Evolutionary conservation across 2,329 filamentous ascomycete genomes (phyloP), one percentile per base, ranked within the genome.

Genomic region (Ascochyta lentis): DNA sequence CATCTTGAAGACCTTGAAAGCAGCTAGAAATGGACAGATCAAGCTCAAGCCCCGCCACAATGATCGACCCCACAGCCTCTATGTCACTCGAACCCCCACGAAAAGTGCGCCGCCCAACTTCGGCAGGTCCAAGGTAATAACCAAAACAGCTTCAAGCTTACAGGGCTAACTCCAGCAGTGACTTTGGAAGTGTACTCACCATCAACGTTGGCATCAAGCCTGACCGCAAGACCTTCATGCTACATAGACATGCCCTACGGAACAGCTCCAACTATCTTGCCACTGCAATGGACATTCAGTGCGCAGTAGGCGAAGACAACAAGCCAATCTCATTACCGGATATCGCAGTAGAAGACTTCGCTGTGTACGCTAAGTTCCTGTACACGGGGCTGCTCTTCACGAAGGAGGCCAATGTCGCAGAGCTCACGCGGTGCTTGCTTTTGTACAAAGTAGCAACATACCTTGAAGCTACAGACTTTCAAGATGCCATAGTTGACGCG

Each of bases 401-500:
- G 33, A 43, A 39, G 37, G 50, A 43, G 31, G 9, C 50, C 19
- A 43, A 43, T 16, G 16, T 38, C 26, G 16, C 40, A 5, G 49
- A 53, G 34, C 45, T 49, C 16, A 23, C 34, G 3, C 34, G 40
- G 22, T 54, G 45, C 35, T 22, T 54, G 10, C 45, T 45, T 22
- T 23, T 54, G 27, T 54, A 54, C 35, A 49, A 45, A 37, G 40
- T 45, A 4, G 52, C 45, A 9, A 40, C 23, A n/a, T 35, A 44
- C 33, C 37, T 56, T 16, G 45, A 52, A 34, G 48, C 46, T 12
- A 26, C 41, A n/a, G 47, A 39, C 16, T 56, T 56, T 19, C 53
- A 41, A 13, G 53, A 56, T n/a, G 48, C 41, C 15, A 38, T 52
- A 15, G 43, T 56, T 12, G 53, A 56, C 6, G 53, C 53, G 3